Base-by-base conservation (phyloP, 768 basidiomycete genomes). In the Mrakia gelida region DNA sequence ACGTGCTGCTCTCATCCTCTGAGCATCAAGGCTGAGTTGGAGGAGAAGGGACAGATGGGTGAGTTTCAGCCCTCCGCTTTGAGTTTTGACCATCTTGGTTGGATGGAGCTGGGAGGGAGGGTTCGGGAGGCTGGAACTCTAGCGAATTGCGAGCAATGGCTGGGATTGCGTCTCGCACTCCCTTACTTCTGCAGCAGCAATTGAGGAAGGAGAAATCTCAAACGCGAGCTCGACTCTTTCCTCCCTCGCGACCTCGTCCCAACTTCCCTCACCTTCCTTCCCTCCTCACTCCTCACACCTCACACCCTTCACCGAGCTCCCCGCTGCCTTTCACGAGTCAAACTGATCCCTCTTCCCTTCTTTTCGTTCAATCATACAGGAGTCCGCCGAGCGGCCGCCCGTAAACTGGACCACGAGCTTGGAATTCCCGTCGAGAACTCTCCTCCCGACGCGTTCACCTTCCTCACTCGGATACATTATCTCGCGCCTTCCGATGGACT, bases 1-100 rank as follows among this genome's bases (percentile, higher is more conserved):
- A 98, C 97, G 11, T 99, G 97, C 84, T 99, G 96, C 86, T 95
- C 93, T 32, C 96, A 99, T 83, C 96, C 96, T 26, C 87, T 99
- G 71, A 83, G 82, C 59, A 83, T 83, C 73, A 81, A 79, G 45
- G 91, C 93, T 81, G 97, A 98, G 85, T 93, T 94, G 80, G 91
- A 91, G 79, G 88, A 89, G 80, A 91, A 94, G 85, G 88, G 90
- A 52, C 92, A 97, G 84, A 80, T 84, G 28, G 87, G 87, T 84
- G 67, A 78, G 84, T 78, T 30, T 26, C 28, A 34, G 30, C 15
- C 15, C 16, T 63, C n/a, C n/a, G n/a, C n/a, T n/a, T n/a, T n/a
- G n/a, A n/a, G n/a, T n/a, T n/a, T n/a, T n/a, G n/a, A n/a, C n/a
- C n/a, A 6, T 10, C 11, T 45, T 45, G 9, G 15, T 45, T 45